Conservation (phyloP, 176 grass and related monocot genomes). For the Rhynchospora tenuis region DNA sequence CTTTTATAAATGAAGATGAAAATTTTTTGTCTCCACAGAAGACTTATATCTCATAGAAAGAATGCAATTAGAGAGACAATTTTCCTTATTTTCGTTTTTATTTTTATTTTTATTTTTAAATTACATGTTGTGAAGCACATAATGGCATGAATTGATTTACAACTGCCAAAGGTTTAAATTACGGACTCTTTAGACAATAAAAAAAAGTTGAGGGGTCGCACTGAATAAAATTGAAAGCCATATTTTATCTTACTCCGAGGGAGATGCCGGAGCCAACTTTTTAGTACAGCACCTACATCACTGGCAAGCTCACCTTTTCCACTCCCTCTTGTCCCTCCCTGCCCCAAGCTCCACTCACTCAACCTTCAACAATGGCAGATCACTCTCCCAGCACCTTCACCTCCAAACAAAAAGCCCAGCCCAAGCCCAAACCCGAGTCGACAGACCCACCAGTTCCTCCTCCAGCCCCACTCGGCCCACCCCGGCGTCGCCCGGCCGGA, state of each 20-base stretch:
- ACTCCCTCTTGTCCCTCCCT: neutral
- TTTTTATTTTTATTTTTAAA: neutral
- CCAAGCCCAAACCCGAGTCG: neutral
- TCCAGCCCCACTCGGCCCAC: constrained; percentile 10
- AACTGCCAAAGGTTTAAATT: too few relatives aligned
- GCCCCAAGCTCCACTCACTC: neutral
- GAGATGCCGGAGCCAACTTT: neutral
- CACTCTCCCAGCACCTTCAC: neutral
- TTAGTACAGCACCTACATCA: neutral
- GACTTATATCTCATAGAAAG: neutral
- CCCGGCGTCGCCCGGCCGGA: constrained; percentile 5
- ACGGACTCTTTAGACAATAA: neutral
- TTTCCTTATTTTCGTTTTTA: too few relatives aligned
- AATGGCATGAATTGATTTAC: neutral
- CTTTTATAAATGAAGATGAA: neutral
- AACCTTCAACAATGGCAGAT: constrained; percentile 12
- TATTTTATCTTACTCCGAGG: neutral
- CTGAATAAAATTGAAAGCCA: neutral
- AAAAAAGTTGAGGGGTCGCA: neutral
- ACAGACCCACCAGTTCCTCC: neutral
- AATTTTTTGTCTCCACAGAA: neutral
- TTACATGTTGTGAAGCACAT: neutral
- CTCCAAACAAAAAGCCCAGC: neutral
- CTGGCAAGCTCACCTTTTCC: neutral
- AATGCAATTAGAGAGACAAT: neutral